phyloP scores from a whole-genome alignment of 2,329 filamentous ascomycete species.

The Ciborinia camelliae region DNA sequence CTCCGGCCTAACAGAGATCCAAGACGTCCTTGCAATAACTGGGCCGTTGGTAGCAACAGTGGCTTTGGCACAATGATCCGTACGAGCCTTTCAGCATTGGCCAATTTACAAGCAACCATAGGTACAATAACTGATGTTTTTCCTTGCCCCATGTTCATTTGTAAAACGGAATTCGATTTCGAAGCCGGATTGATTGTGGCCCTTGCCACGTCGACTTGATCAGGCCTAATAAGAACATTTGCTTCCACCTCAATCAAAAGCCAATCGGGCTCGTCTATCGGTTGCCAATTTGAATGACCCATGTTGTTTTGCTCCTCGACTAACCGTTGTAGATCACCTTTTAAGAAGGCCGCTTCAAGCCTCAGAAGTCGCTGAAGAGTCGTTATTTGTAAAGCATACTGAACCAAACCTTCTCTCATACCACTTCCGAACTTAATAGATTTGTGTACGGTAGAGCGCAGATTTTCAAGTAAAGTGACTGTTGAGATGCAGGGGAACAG shows the following conservation, averaged over 20 bases:
- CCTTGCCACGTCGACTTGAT: constrained; percentile 59
- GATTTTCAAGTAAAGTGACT: constrained; percentile 42
- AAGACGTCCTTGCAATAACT: constrained; percentile 44
- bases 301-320: constrained; percentile 41
- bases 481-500: constrained; percentile 45
- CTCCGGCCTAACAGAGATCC: constrained; percentile 44
- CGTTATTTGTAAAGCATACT: constrained; percentile 42
- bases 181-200: constrained; percentile 56
- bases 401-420: constrained; percentile 41
- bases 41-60: constrained; percentile 45
- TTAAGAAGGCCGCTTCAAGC: constrained; percentile 40
- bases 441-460: constrained; percentile 38
- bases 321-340: constrained; percentile 36
- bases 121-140: constrained; percentile 58
- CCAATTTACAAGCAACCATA: constrained; percentile 47
- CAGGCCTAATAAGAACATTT: constrained; percentile 57
- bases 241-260: constrained; percentile 64
- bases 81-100: constrained; percentile 42
- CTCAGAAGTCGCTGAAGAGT: constrained; percentile 44
- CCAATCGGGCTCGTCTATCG: constrained; percentile 54
- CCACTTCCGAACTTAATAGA: constrained; percentile 33
- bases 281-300: constrained; percentile 41
- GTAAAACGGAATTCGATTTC: constrained; percentile 55
- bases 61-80: constrained; percentile 46
- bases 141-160: constrained; percentile 66